Evolutionary conservation across 2,329 filamentous ascomycete species (phyloP).

Genomic region (Thelonectria olida): DNA sequence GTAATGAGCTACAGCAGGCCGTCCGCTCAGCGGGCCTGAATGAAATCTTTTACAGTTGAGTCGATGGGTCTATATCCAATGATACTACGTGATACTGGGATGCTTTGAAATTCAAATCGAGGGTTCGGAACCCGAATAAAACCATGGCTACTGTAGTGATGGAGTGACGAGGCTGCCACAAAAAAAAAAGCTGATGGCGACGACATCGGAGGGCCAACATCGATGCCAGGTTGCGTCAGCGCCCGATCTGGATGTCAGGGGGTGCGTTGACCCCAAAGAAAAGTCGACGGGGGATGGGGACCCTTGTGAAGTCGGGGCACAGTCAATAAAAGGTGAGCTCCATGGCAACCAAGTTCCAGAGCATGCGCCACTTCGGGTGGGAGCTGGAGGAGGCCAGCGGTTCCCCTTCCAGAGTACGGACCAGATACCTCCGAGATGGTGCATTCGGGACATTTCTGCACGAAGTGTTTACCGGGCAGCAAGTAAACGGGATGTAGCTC

Average conservation of each 20-base stretch:
- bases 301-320: neutral
- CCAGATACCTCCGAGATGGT: neutral
- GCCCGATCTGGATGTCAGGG: conserved; percentile 3
- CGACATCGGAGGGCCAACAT: neutral
- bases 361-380: neutral
- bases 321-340: neutral
- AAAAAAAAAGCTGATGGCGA: too few species aligned
- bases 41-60: conserved; percentile 37
- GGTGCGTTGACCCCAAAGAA: conserved; percentile 20
- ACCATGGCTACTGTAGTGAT: neutral
- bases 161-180: too few species aligned
- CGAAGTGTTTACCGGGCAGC: too few species aligned
- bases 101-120: neutral
- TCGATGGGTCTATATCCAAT: neutral
- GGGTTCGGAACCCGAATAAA: neutral
- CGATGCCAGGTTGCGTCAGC: conserved; percentile 11
- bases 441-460: neutral
- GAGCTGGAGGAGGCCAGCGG: too few species aligned
- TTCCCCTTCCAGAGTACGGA: neutral
- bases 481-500: too few species aligned
- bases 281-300: neutral
- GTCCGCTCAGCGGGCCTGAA: conserved; percentile 34
- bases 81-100: neutral
- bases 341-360: conserved; percentile 3
- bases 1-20: conserved; percentile 39